A percentile compares a stretch with the other conserved stretches of the same genome.
Evolutionary conservation across 1,139 yeast genomes (phyloP).

Genomic region (Blastobotrys buckinghamii): DNA sequence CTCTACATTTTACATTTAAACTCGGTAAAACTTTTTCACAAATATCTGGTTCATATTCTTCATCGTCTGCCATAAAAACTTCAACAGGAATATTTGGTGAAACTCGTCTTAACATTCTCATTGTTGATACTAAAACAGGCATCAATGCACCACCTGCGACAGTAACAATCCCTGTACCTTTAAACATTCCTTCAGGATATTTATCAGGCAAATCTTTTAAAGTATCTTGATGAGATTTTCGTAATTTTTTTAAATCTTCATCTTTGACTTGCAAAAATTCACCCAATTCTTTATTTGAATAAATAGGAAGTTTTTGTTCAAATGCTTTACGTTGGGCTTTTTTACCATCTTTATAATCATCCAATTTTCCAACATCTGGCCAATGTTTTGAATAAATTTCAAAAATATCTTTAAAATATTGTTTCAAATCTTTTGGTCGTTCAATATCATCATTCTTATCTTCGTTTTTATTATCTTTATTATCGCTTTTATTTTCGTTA

Average conservation of each 20-base stretch:
- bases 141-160: slow-evolving; percentile 80
- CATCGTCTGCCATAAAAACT: slow-evolving; percentile 61
- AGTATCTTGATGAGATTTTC: slow-evolving; percentile 47
- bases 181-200: slow-evolving; percentile 29
- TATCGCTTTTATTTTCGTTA: not conserved
- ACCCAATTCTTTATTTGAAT: slow-evolving; percentile 43
- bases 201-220: slow-evolving; percentile 43
- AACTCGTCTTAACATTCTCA: slow-evolving; percentile 55
- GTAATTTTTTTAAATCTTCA: slow-evolving; percentile 44
- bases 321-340: slow-evolving; percentile 20
- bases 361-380: slow-evolving; percentile 14
- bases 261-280: slow-evolving; percentile 48
- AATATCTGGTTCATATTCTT: slow-evolving; percentile 63
- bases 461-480: not conserved
- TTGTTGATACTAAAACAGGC: slow-evolving; percentile 62
- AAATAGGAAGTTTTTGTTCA: slow-evolving; percentile 20
- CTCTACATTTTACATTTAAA: slow-evolving; percentile 57
- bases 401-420: slow-evolving; percentile 8
- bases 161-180: slow-evolving; percentile 70
- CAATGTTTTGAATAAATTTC: slow-evolving; percentile 8
- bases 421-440: not conserved
- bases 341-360: slow-evolving; percentile 21
- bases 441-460: not conserved
- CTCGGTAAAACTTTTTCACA: slow-evolving; percentile 63
- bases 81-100: slow-evolving; percentile 72